Percentiles rank a stretch among this genome's conserved stretches.
phyloP scores from a whole-genome alignment of 768 basidiomycete species.

The Tulasnella sp. region DNA sequence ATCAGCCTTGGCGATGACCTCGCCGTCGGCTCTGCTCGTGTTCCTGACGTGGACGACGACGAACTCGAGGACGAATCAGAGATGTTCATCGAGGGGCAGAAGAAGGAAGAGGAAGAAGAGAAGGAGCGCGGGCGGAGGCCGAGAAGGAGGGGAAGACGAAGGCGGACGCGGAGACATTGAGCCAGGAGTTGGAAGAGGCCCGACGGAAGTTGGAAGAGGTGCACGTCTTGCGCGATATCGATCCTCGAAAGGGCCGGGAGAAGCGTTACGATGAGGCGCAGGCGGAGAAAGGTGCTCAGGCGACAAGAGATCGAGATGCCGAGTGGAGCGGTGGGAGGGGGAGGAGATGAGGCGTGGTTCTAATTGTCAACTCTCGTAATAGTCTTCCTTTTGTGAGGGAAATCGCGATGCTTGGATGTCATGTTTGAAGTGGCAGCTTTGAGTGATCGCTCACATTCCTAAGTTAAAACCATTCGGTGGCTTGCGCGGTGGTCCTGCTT shows the following conservation, averaged over 20 bases:
- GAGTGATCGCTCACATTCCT: too few relatives aligned
- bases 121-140: not conserved
- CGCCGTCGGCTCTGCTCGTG: constrained; percentile 46
- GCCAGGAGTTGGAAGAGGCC: constrained; percentile 7
- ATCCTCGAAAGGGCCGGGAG: constrained; percentile 13
- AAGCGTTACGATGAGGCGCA: constrained; percentile 25
- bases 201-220: constrained; percentile 23
- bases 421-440: too few relatives aligned
- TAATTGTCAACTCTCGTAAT: too few relatives aligned
- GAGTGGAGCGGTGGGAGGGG: not conserved
- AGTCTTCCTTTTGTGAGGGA: too few relatives aligned
- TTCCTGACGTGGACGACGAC: constrained; percentile 44
- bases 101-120: constrained; percentile 15
- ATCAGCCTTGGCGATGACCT: constrained; percentile 65
- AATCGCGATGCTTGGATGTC: too few relatives aligned
- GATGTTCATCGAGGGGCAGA: constrained; percentile 28
- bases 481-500: too few relatives aligned
- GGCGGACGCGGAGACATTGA: not conserved
- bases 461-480: too few relatives aligned
- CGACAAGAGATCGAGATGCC: constrained; percentile 23
- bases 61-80: constrained; percentile 26
- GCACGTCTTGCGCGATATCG: not conserved
- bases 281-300: constrained; percentile 27
- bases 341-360: too few relatives aligned
- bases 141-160: not conserved